phyloP scores from a whole-genome alignment of 768 basidiomycete species.

The Tephrocybe sp. region DNA sequence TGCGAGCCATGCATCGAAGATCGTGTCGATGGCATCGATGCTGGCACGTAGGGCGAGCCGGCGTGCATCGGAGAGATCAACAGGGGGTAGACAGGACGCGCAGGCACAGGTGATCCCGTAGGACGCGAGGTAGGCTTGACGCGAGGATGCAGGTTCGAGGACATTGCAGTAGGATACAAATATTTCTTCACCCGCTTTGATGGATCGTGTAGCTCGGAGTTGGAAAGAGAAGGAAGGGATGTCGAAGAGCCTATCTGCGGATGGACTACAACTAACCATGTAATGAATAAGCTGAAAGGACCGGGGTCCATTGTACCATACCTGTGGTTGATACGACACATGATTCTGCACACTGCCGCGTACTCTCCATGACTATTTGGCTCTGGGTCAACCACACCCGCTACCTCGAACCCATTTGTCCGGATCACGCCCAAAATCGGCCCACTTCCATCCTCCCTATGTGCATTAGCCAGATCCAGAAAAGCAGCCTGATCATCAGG shows the following conservation, averaged over 20 bases:
- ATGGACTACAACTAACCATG: conserved; percentile 29
- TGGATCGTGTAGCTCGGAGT: conserved; percentile 24
- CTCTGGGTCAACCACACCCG: conserved; percentile 19
- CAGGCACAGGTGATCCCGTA: conserved; percentile 30
- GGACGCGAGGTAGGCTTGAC: conserved; percentile 24
- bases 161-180: conserved; percentile 26
- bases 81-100: conserved; percentile 22
- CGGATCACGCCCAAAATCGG: conserved; percentile 32
- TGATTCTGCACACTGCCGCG: conserved; percentile 24
- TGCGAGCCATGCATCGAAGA: conserved; percentile 17
- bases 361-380: conserved; percentile 18
- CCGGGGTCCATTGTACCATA: conserved; percentile 5
- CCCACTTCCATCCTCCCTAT: conserved; percentile 32
- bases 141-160: conserved; percentile 18
- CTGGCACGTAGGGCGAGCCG: conserved; percentile 17
- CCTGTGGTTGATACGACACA: conserved; percentile 41
- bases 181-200: conserved; percentile 32
- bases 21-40: conserved; percentile 8
- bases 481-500: conserved; percentile 25
- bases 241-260: conserved; percentile 26
- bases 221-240: conserved; percentile 29
- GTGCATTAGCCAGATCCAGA: conserved; percentile 30
- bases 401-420: conserved; percentile 31
- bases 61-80: conserved; percentile 22
- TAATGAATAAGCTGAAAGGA: neutral